Base-by-base conservation (phyloP, 2,329 filamentous ascomycete species). In the Myriosclerotinia curreyana region DNA sequence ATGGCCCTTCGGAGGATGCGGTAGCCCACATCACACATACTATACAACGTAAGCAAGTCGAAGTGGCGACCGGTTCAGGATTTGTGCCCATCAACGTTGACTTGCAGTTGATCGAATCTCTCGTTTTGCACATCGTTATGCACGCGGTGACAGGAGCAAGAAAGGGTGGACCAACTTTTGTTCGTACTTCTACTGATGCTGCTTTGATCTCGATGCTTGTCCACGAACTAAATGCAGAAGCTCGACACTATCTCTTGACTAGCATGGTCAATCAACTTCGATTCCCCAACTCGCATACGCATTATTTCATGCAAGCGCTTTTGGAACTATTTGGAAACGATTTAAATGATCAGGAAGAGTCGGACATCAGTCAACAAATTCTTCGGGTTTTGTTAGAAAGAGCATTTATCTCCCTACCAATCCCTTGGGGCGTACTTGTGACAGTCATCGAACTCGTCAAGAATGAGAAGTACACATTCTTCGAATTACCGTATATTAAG, bases 351-450 rank as follows among this genome's bases (percentile, higher is more conserved):
- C 86, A 89, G 20, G 90, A 95, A 73, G 91, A 94, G 71, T 83
- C 83, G 1, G 89, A 92, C 67, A 87, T 97, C 55, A 90, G 94
- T 44, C 90, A 98, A 78, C 91, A 96, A 75, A 94, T 99, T 65
- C 91, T 92, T 60, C 86, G 94, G 54, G 87, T 97, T 31, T 80
- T 99, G 53, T 81, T 97, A 46, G 95, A 99, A 81, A 86, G 95
- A 56, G 81, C 97, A 54, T 85, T 96, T 66, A 90, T 92, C 28
- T 92, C 91, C 75, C 92, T 93, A 79, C 94, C 94, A 60, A 94
- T 98, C 75, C 94, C 96, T 22, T 98, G 94, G 94, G 96, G 96
- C 15, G 80, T 99, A 51, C 88, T 97, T 75, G 88, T 93, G 67
- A 94, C 92, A 44, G 83, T 96, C 66, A 80, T 95, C 68, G 95